Evolutionary conservation across 352 stramenopile species (phyloP).

Genomic region (Aphanomyces astaci): DNA sequence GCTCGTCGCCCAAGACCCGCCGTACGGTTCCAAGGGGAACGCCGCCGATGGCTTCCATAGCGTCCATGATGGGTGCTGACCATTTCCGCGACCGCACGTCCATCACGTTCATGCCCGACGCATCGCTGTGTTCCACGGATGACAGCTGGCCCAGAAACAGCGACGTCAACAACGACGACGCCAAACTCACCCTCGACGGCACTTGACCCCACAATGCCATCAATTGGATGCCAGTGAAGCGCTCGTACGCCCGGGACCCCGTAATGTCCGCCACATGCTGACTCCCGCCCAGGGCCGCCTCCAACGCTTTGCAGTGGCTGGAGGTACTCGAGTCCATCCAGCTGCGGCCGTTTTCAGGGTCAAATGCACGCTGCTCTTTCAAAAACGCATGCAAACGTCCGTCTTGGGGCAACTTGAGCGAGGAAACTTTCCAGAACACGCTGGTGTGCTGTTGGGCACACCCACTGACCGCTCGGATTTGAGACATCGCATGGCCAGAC

Average conservation of each 20-base stretch:
- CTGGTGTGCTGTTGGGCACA: constrained; percentile 79
- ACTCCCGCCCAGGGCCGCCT: constrained; percentile 47
- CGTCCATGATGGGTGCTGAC: constrained; percentile 42
- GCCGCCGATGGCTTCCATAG: constrained; percentile 27
- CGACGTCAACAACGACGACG: constrained; percentile 71
- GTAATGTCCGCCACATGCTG: constrained; percentile 55
- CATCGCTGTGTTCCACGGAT: constrained; percentile 70
- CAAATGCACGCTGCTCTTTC: constrained; percentile 32
- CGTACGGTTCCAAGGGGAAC: constrained; percentile 28
- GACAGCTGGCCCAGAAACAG: constrained; percentile 55
- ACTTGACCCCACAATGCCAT: constrained; percentile 34
- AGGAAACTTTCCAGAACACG: constrained; percentile 48
- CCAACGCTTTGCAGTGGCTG: constrained; percentile 43
- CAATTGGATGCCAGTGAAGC: constrained; percentile 78
- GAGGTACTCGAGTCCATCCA: constrained; percentile 83
- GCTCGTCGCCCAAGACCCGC: constrained; percentile 32
- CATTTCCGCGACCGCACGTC: constrained; percentile 51
- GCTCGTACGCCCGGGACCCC: constrained; percentile 69
- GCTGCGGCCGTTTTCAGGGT: constrained; percentile 52
- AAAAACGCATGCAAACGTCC: constrained; percentile 24
- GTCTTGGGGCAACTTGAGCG: constrained; percentile 22
- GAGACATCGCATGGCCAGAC: constrained; percentile 28
- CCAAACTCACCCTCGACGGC: constrained; percentile 39
- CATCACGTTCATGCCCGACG: constrained; percentile 78
- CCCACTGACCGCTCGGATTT: constrained; percentile 55